Conservation (phyloP, 352 stramenopile genomes). For the Phytophthora boehmeriae region DNA sequence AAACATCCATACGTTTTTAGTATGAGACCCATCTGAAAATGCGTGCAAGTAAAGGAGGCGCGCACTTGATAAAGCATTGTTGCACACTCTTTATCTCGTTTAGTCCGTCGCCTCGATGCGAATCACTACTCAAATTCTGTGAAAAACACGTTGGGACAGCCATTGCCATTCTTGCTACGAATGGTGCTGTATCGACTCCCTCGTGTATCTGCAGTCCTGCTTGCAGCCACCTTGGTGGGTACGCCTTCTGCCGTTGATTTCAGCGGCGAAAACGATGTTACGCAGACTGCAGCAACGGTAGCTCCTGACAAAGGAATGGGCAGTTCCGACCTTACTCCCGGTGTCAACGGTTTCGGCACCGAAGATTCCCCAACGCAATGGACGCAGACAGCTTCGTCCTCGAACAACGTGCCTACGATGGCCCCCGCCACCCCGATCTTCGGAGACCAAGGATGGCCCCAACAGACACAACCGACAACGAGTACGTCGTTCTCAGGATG, state of each 20-base stretch:
- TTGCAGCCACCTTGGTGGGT: slow-evolving; percentile 11
- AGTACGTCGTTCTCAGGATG: not conserved
- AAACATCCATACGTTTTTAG: too few relatives aligned
- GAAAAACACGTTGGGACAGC: too few relatives aligned
- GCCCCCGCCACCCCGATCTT: not conserved
- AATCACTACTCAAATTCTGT: too few relatives aligned
- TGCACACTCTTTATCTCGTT: too few relatives aligned
- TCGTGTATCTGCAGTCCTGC: not conserved
- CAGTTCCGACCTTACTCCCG: slow-evolving; percentile 3
- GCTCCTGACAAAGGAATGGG: slow-evolving; percentile 8
- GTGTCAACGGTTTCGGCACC: slow-evolving; percentile 15
- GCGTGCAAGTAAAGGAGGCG: too few relatives aligned
- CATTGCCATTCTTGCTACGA: not conserved
- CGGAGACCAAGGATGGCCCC: not conserved
- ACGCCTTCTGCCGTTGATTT: slow-evolving; percentile 27
- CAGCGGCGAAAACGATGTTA: slow-evolving; percentile 4
- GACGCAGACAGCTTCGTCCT: not conserved
- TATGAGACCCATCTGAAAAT: too few relatives aligned
- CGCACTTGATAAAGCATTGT: too few relatives aligned
- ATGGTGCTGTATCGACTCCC: not conserved
- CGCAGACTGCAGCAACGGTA: slow-evolving; percentile 20
- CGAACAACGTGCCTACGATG: not conserved
- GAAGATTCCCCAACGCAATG: slow-evolving; percentile 7
- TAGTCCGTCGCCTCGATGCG: not conserved
- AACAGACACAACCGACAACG: not conserved